Percentiles rank a stretch among this genome's conserved stretches.
These are phyloP conservation scores for Austroboletus niveus DNA, from an alignment of 1,284 basidiomycete species.

Conservation along the genomic window DNA sequence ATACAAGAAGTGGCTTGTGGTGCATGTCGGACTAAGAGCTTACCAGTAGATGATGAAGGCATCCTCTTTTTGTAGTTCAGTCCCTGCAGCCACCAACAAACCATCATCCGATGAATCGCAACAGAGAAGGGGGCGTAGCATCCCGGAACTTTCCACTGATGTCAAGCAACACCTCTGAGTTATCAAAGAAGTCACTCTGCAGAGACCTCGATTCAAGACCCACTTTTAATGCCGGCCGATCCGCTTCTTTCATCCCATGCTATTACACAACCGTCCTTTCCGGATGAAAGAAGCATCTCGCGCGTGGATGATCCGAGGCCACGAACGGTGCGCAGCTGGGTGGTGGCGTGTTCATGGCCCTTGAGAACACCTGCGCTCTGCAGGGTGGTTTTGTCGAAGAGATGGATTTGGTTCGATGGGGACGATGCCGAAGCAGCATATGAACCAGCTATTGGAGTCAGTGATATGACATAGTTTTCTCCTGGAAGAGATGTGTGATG, in stretches of 20 bases:
- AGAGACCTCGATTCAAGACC: constrained; percentile 32
- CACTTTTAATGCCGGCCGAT: constrained; percentile 56
- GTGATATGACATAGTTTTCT: constrained; percentile 54
- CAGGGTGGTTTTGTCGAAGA: constrained; percentile 60
- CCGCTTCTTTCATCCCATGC: constrained; percentile 69
- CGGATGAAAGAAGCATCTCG: constrained; percentile 53
- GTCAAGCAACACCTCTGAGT: constrained; percentile 39
- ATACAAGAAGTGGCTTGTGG: not conserved
- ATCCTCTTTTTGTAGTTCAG: constrained; percentile 66
- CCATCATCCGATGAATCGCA: constrained; percentile 71
- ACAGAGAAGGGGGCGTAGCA: constrained; percentile 49
- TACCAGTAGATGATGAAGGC: constrained; percentile 74
- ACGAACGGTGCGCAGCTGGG: constrained; percentile 44
- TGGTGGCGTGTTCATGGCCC: constrained; percentile 55
- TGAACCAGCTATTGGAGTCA: constrained; percentile 44
- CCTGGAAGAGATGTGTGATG: constrained; percentile 40
- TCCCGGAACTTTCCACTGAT: constrained; percentile 49
- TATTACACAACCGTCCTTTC: constrained; percentile 61
- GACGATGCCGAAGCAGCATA: constrained; percentile 62
- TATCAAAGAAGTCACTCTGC: constrained; percentile 35
- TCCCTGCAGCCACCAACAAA: constrained; percentile 65
- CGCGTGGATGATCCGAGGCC: constrained; percentile 32
- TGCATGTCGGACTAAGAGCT: constrained; percentile 11
- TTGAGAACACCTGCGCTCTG: constrained; percentile 44
- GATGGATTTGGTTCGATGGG: constrained; percentile 56